Conservation (phyloP, 805 yeast species). For the Ascoidea rubescens region DNA sequence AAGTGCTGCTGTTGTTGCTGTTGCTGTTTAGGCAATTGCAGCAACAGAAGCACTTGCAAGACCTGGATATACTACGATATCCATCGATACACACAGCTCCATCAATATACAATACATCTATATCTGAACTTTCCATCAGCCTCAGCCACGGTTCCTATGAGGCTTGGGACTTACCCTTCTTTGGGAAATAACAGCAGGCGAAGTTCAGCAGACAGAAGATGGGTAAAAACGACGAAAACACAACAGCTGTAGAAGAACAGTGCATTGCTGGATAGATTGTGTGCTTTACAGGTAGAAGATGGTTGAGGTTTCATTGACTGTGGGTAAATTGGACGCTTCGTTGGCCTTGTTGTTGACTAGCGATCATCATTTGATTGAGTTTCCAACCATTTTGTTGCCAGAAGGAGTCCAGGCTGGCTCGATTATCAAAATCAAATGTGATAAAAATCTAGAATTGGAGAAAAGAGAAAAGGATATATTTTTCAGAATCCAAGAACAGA, state of each 20-base stretch:
- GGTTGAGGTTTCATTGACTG: conserved; percentile 89
- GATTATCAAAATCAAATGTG: conserved; percentile 74
- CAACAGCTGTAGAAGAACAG: background rate
- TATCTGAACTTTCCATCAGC: background rate
- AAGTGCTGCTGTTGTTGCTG: too few species aligned
- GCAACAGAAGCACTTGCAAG: too few species aligned
- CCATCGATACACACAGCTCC: too few species aligned
- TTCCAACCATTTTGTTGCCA: conserved; percentile 89
- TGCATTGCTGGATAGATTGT: background rate
- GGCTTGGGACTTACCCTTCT: background rate
- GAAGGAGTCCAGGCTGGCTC: conserved; percentile 88
- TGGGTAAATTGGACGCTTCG: conserved; percentile 92
- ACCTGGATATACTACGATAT: too few species aligned
- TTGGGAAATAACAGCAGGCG: background rate
- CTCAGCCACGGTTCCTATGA: background rate
- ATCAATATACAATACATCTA: too few species aligned
- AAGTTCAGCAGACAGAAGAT: background rate
- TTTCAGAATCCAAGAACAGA: conserved; percentile 54
- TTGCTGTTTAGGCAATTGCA: too few species aligned
- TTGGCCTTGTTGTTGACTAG: conserved; percentile 79
- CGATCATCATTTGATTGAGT: conserved; percentile 89
- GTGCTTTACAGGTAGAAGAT: conserved; percentile 17
- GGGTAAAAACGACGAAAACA: background rate
- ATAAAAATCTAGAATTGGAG: conserved; percentile 60
- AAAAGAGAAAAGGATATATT: conserved; percentile 43